phyloP scores from a whole-genome alignment of 345 rosid genomes.

The Stellera chamaejasme region DNA sequence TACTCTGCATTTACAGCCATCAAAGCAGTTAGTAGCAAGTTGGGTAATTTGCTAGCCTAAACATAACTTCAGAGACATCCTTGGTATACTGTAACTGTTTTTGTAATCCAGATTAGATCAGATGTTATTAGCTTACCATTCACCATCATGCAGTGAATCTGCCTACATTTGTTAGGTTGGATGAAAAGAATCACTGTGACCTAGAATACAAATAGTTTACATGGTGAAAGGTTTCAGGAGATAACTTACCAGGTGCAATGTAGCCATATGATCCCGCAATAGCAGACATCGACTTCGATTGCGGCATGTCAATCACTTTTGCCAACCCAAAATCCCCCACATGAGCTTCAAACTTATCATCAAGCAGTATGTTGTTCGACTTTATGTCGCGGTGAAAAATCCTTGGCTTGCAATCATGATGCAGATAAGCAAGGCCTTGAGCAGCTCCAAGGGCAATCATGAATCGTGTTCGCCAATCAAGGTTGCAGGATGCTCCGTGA shows the following conservation, averaged over 20 bases:
- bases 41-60: neutral
- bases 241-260: conserved; percentile 72
- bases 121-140: no score
- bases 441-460: conserved; percentile 81
- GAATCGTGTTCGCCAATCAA: conserved; percentile 76
- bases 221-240: neutral
- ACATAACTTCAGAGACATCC: no score
- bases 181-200: no score
- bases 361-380: conserved; percentile 75
- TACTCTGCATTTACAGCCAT: conserved; percentile 39
- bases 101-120: no score
- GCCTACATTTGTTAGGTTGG: no score
- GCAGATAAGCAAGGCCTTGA: conserved; percentile 73
- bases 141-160: no score
- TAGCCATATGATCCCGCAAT: conserved; percentile 97
- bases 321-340: conserved; percentile 95
- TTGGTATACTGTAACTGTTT: no score
- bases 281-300: conserved; percentile 88
- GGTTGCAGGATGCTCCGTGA: conserved; percentile 40
- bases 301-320: conserved; percentile 83
- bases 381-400: conserved; percentile 91
- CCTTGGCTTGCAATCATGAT: conserved; percentile 84
- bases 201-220: no score
- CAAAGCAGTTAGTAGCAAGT: neutral
- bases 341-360: conserved; percentile 75